Evolutionary conservation across 2,329 filamentous ascomycete species (phyloP), one percentile per base, ranked within the genome.

Genomic region (Cordyceps pruinosa): DNA sequence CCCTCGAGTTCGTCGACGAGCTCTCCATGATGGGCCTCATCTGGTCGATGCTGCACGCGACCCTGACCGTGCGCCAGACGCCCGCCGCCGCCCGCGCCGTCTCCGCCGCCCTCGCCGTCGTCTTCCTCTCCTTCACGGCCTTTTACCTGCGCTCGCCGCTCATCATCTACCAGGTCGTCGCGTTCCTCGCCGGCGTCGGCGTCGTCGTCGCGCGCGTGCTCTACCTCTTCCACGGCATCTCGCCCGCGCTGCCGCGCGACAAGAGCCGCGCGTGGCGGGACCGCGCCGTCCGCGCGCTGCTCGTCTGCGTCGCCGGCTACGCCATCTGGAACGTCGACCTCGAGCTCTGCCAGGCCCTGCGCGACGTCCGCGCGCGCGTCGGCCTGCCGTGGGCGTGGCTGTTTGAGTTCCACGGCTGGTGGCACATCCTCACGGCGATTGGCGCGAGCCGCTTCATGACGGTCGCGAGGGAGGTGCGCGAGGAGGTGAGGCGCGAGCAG

Each of bases 361-460:
- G 80, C 2, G 58, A 61, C 0, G 60, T 77, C 12, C 76, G 80
- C 49, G 68, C 69, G 8, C 61, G 54, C 0, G 61, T 84, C 2
- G 82, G 82, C 0, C 65, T 83, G 44, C 82, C 82, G 0, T 81
- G 73, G 75, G 78, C 76, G 2, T 82, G 79, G 66, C 34, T 81
- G 0, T 65, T 85, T 5, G 83, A 85, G 68, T 64, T 85, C 15
- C 83, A 85, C 63, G 83, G 81, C 1, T 85, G 82, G 83, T 86
- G 83, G 83, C 83, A 86, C 62, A 68, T 85, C 17, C 68, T 84
- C 26, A 86, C 82, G 0, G 83, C 80, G 0, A 69, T 81, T 21
- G 77, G 79, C 1, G 80, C 81, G 5, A 74, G 73, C 25, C 64
- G 66, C 47, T 73, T 72, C 44, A 75, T 76, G 66, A 58, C 63